Conservation (phyloP, 1,284 basidiomycete species). For the Cryptococcus maquisensis region DNA sequence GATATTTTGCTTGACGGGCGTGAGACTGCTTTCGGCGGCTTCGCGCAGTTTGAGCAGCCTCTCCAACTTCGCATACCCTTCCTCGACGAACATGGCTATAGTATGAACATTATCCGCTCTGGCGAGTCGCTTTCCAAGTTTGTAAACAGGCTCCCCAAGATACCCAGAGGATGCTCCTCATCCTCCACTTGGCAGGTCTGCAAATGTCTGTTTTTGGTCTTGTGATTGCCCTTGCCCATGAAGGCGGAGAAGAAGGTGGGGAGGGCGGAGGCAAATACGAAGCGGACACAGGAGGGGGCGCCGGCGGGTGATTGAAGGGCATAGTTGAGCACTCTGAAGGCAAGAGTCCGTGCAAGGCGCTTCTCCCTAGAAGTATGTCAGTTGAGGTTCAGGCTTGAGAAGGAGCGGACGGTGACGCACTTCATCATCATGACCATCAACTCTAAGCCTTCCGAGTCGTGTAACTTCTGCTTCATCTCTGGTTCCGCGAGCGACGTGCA, state of each 20-base stretch:
- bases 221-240: too few relatives aligned
- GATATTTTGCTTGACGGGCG: conserved; percentile 60
- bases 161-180: conserved; percentile 78
- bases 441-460: conserved; percentile 89
- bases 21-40: conserved; percentile 59
- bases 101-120: conserved; percentile 70
- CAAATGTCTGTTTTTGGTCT: conserved; percentile 54
- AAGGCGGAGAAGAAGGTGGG: conserved; percentile 84
- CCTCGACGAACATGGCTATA: conserved; percentile 93
- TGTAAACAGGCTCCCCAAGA: conserved; percentile 82
- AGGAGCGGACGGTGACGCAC: conserved; percentile 51
- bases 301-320: conserved; percentile 78
- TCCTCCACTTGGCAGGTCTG: conserved; percentile 69
- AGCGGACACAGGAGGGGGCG: conserved; percentile 69
- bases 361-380: conserved; percentile 62
- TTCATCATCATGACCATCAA: conserved; percentile 96
- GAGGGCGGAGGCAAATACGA: conserved; percentile 81
- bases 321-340: conserved; percentile 86
- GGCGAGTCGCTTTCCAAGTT: conserved; percentile 82
- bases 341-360: conserved; percentile 67
- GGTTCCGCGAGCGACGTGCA: conserved; percentile 75
- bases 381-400: not conserved
- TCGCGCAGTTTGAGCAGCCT: conserved; percentile 84
- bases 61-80: conserved; percentile 86
- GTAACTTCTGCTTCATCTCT: conserved; percentile 70